Percentiles rank a stretch among this genome's conserved stretches.
Conservation (phyloP, 2,329 filamentous ascomycete species). For the Pezicula carpinea region DNA sequence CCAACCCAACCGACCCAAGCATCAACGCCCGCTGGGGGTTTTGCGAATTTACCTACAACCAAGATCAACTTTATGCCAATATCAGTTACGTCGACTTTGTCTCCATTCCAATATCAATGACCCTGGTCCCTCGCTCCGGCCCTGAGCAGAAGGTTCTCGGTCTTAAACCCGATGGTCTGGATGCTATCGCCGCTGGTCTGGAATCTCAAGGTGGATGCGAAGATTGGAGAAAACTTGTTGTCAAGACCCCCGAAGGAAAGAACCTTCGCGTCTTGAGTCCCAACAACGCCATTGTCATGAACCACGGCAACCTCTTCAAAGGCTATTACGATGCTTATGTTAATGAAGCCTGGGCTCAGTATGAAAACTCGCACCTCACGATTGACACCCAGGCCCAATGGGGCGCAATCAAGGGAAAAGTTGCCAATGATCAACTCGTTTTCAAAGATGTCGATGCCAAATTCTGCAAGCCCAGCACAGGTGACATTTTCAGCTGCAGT, state of each 20-base stretch:
- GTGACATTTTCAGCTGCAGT: conserved; percentile 62
- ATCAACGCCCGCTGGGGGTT: conserved; percentile 60
- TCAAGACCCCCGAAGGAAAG: conserved; percentile 17
- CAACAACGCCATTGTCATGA: conserved; percentile 30
- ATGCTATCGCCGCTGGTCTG: conserved; percentile 48
- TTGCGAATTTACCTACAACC: conserved; percentile 64
- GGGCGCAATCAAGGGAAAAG: conserved; percentile 48
- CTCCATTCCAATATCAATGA: conserved; percentile 52
- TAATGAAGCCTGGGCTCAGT: conserved; percentile 38
- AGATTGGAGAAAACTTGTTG: conserved; percentile 53
- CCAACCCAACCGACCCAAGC: conserved; percentile 59
- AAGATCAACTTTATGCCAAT: conserved; percentile 57
- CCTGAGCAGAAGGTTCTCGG: conserved; percentile 46
- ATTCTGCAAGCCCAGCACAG: conserved; percentile 51
- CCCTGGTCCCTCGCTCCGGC: conserved; percentile 38
- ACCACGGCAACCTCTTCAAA: conserved; percentile 33
- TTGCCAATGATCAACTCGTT: conserved; percentile 43
- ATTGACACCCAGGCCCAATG: conserved; percentile 62
- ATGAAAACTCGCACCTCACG: conserved; percentile 36
- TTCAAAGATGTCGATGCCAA: conserved; percentile 35
- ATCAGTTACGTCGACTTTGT: conserved; percentile 75
- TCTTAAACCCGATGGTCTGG: conserved; percentile 50
- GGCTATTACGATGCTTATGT: conserved; percentile 41
- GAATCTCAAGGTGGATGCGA: conserved; percentile 54
- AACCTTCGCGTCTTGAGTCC: conserved; percentile 39